Percentiles rank a stretch among this genome's conserved stretches.
phyloP scores from a whole-genome alignment of 495 filamentous ascomycete genomes.

The Aspergillus cristatus region DNA sequence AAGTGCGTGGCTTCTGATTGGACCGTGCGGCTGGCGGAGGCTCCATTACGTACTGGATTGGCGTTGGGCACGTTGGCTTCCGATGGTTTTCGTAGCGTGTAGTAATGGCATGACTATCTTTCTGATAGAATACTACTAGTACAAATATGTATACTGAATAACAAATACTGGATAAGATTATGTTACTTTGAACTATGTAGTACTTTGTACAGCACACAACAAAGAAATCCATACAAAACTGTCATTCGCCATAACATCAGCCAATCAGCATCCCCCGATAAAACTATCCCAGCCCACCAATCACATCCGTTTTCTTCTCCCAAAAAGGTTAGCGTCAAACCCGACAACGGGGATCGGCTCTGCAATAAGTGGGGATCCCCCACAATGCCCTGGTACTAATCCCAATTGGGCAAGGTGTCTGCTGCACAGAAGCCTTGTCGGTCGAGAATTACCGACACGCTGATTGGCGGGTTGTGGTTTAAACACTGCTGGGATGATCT shows the following conservation, averaged over 20 bases:
- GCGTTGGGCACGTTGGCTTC: constrained; percentile 2
- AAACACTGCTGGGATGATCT: too few species aligned
- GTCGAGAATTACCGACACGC: neutral
- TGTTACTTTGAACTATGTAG: neutral
- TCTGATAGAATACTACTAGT: too few species aligned
- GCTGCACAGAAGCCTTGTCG: neutral
- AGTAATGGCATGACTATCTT: neutral
- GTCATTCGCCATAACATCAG: too few species aligned
- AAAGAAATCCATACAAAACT: too few species aligned
- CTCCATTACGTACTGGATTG: constrained; percentile 22
- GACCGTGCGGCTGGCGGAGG: too few species aligned
- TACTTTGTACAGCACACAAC: too few species aligned
- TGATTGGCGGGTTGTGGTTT: neutral
- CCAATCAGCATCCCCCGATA: too few species aligned
- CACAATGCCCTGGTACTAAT: constrained; percentile 10
- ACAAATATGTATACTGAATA: too few species aligned
- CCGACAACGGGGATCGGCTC: constrained; percentile 23
- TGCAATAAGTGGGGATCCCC: constrained; percentile 18
- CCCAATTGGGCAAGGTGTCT: constrained; percentile 4
- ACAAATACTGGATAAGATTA: too few species aligned
- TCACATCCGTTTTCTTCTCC: constrained; percentile 3
- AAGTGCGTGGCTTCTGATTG: too few species aligned
- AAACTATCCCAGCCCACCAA: constrained; percentile 13
- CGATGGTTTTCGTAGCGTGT: neutral
- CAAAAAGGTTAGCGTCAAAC: constrained; percentile 16